Evolutionary conservation across 306 rosid species (phyloP).

Genomic region (Sindora glabra): DNA sequence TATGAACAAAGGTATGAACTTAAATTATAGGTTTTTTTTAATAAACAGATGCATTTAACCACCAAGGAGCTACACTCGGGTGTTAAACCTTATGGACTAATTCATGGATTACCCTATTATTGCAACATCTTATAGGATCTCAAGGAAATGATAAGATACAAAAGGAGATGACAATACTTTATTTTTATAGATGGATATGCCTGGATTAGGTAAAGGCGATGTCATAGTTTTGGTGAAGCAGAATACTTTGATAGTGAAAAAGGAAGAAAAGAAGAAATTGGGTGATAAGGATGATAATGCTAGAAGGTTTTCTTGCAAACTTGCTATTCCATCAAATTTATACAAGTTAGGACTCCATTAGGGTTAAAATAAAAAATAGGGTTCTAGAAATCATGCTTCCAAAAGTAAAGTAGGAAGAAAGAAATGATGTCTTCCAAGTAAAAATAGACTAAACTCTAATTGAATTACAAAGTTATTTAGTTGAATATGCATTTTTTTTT

Average conservation of each 20-base stretch:
- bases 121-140: conserved; percentile 33
- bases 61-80: conserved; percentile 60
- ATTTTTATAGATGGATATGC: too few species aligned
- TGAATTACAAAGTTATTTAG: too few species aligned
- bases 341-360: conserved; percentile 49
- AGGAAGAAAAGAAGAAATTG: too few species aligned
- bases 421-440: conserved; percentile 20
- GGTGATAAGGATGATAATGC: too few species aligned
- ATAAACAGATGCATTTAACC: conserved; percentile 55
- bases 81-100: conserved; percentile 71
- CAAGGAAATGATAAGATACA: too few species aligned
- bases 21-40: background rate
- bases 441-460: too few species aligned
- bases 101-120: conserved; percentile 51
- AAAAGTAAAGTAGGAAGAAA: conserved; percentile 52
- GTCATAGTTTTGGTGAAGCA: too few species aligned
- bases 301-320: too few species aligned
- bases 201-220: too few species aligned
- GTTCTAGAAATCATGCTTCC: conserved; percentile 55
- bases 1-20: background rate
- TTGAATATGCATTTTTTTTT: too few species aligned
- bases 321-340: conserved; percentile 47
- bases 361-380: conserved; percentile 80
- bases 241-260: too few species aligned
- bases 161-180: too few species aligned